Evolutionary conservation across 2,329 filamentous ascomycete species (phyloP).

Genomic region (Diaporthe vexans): DNA sequence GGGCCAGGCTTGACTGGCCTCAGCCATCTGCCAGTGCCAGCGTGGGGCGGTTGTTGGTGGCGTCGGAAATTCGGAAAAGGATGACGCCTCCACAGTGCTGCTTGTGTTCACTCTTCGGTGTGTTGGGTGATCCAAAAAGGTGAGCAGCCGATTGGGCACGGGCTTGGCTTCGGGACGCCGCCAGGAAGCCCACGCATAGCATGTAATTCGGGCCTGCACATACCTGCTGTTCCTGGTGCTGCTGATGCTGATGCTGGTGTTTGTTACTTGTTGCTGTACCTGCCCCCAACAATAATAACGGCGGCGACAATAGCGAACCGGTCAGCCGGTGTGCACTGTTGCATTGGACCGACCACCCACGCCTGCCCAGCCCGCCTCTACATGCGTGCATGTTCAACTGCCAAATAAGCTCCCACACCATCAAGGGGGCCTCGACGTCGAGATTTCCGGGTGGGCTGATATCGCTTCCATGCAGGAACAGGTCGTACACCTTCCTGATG

Average conservation of each 20-base stretch:
- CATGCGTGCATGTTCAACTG: neutral
- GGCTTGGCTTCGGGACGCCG: neutral
- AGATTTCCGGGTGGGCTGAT: constrained; percentile 19
- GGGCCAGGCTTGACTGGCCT: neutral
- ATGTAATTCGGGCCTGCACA: neutral
- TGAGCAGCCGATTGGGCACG: constrained; percentile 27
- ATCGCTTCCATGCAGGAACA: constrained; percentile 28
- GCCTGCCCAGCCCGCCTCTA: neutral
- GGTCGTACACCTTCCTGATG: constrained; percentile 18
- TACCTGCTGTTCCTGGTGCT: neutral
- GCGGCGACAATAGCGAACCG: neutral
- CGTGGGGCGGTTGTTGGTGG: neutral
- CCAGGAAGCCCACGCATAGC: neutral
- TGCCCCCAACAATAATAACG: neutral
- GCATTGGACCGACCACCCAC: constrained; percentile 3
- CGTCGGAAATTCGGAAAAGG: constrained; percentile 4
- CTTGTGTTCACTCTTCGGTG: neutral
- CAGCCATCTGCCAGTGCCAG: no score
- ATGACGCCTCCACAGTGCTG: neutral
- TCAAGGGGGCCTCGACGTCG: neutral
- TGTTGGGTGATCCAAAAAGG: neutral
- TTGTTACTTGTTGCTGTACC: neutral
- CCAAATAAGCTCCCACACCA: constrained; percentile 12
- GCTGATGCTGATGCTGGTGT: neutral
- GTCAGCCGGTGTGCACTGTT: constrained; percentile 17